Evolutionary conservation across 2,329 filamentous ascomycete genomes (phyloP).

Genomic region (Ambrosiella beaveri): DNA sequence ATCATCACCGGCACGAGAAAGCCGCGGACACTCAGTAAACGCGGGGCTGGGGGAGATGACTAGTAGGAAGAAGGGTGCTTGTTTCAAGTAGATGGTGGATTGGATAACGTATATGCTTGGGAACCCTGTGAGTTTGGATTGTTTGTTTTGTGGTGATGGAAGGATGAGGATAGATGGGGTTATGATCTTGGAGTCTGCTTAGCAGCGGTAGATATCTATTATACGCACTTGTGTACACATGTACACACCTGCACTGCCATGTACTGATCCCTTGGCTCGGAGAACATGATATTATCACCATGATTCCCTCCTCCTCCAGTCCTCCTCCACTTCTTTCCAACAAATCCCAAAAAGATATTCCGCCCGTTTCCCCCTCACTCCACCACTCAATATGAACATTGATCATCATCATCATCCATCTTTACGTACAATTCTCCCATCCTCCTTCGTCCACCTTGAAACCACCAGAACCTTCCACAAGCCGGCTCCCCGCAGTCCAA

Average conservation of each 20-base stretch:
- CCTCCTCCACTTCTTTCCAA: background rate
- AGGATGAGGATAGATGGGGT: background rate
- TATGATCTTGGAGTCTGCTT: background rate
- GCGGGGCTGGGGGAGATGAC: no score
- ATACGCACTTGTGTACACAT: background rate
- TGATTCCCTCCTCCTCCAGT: background rate
- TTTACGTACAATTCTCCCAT: background rate
- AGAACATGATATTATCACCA: background rate
- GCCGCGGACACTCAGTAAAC: no score
- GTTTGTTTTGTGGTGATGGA: no score
- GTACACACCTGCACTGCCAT: background rate
- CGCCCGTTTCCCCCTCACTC: no score
- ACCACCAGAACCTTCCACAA: background rate
- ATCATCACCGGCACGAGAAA: no score
- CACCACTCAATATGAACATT: background rate
- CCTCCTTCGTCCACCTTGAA: background rate
- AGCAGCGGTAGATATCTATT: background rate
- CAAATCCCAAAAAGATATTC: background rate
- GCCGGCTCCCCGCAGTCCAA: background rate
- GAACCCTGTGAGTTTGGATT: no score
- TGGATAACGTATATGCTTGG: no score
- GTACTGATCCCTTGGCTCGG: background rate
- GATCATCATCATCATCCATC: background rate
- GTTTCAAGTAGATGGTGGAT: no score
- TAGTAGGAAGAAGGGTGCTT: no score